phyloP scores from a whole-genome alignment of 1,284 basidiomycete species.

The Malassezia equina region DNA sequence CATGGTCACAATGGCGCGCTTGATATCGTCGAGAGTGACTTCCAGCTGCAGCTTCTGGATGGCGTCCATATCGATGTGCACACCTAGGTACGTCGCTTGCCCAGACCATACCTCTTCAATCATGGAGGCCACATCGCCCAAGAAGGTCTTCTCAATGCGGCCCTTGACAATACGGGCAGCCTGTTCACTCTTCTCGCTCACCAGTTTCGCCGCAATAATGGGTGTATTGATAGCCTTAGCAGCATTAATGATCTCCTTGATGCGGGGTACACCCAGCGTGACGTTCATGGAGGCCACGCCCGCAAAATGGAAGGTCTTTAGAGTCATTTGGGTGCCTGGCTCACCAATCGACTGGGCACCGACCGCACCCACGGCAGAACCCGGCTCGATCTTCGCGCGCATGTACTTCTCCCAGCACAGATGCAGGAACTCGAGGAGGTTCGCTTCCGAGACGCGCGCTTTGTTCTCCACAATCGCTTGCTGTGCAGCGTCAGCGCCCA shows the following conservation, averaged over 20 bases:
- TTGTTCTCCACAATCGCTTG: constrained; percentile 69
- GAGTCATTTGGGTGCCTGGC: constrained; percentile 97
- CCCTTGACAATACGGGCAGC: constrained; percentile 97
- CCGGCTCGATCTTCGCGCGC: constrained; percentile 45
- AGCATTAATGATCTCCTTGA: constrained; percentile 99
- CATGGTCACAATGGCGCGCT: constrained; percentile 74
- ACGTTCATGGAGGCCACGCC: constrained; percentile 99
- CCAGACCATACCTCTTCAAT: constrained; percentile 93
- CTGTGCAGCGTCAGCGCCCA: constrained; percentile 59
- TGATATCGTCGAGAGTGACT: constrained; percentile 82
- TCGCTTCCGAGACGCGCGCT: constrained; percentile 73
- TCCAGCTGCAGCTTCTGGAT: constrained; percentile 88
- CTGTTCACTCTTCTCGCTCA: constrained; percentile 60
- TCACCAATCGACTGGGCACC: constrained; percentile 99
- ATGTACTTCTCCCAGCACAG: constrained; percentile 66
- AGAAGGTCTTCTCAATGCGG: constrained; percentile 82
- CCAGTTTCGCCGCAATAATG: constrained; percentile 91
- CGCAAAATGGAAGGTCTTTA: constrained; percentile 99
- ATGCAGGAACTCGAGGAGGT: constrained; percentile 69
- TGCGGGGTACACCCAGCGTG: constrained; percentile 95
- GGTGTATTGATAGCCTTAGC: constrained; percentile 94
- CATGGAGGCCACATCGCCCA: constrained; percentile 84
- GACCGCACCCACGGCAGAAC: constrained; percentile 80
- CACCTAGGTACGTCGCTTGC: constrained; percentile 80
- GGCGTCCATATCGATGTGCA: constrained; percentile 82